Base-by-base conservation (phyloP, 2,329 filamentous ascomycete species). In the Aspergillus viridinutans region DNA sequence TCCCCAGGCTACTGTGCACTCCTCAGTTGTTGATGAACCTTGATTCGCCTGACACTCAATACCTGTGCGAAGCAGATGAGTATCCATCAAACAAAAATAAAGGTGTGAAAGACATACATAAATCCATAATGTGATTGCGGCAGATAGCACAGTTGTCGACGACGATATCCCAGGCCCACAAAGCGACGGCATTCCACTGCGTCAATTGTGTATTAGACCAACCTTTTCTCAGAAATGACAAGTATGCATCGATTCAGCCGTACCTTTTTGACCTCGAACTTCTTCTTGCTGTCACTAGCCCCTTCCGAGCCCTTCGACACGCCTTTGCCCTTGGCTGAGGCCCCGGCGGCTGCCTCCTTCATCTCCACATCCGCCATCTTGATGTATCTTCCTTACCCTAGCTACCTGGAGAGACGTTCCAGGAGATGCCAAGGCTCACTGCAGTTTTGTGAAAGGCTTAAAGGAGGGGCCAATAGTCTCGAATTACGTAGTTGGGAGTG, bases 141-240 rank as follows among this genome's bases (percentile, higher is more conserved):
- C 94, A 99, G 73, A 99, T 99, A 69, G 94, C 94, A 74, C 94
- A 99, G 83, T 99, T 99, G 78, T 99, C 94, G 60, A 99, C 94
- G 32, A 97, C 92, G 58, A 99, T 99, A 73, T 99, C 94, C 94
- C 94, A 99, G 0, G 94, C 94, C 94, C 94, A 99, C 2, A 99
- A 83, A 43, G 94, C 92, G 52, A 99, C 94, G 0, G 94, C 94
- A 69, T 97, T 97, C 94, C 94, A 99, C 93, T 97, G 69, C 47
- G 28, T 29, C 32, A 50, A 17, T 58, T 67, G 64, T 67, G 62
- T 48, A 58, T 28, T 26, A 42, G n/a, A 32, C 53, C 29, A 42
- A 50, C 26, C 40, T n/a, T n/a, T 47, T 47, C 32, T 26, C 38
- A 28, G 20, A 49, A 10, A 40, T 9, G 38, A 12, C 12, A 42